phyloP scores from a whole-genome alignment of 192 early-diverging fungal species.

The Coemansia sp. region DNA sequence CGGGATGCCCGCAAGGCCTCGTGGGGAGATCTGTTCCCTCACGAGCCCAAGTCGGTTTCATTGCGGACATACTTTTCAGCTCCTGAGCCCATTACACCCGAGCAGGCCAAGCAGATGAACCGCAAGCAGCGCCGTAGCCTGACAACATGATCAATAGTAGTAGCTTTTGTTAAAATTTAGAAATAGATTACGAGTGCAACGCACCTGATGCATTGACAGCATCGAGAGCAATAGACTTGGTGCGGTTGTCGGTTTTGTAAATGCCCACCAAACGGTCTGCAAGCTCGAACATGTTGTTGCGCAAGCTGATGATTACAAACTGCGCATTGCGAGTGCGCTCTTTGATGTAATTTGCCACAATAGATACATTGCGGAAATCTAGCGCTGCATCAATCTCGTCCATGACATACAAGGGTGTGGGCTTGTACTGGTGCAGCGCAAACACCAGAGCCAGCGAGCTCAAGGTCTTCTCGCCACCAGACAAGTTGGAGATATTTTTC shows the following conservation, averaged over 20 bases:
- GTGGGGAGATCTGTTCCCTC: conserved; percentile 86
- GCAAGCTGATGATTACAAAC: conserved; percentile 96
- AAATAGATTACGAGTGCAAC: conserved; percentile 1
- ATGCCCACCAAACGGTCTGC: conserved; percentile 98
- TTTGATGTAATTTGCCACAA: conserved; percentile 98
- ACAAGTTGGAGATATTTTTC: conserved; percentile 98
- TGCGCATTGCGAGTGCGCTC: conserved; percentile 95
- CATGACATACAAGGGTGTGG: conserved; percentile 99
- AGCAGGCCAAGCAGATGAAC: conserved; percentile 2
- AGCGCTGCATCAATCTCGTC: conserved; percentile 99
- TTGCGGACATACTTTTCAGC: conserved; percentile 22
- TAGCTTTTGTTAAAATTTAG: too few relatives aligned
- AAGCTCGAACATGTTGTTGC: conserved; percentile 99
- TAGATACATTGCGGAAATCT: conserved; percentile 98
- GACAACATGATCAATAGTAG: not conserved
- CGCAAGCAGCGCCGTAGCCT: conserved; percentile 9
- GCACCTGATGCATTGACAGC: conserved; percentile 33
- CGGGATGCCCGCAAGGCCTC: conserved; percentile 69
- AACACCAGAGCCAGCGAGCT: conserved; percentile 98
- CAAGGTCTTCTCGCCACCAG: conserved; percentile 99
- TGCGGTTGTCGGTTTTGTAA: conserved; percentile 92
- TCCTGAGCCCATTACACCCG: not conserved
- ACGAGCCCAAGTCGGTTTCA: conserved; percentile 54
- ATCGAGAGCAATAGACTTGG: conserved; percentile 65
- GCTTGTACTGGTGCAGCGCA: conserved; percentile 98